Conservation (phyloP, 805 yeast genomes). For the Suhomyces pyralidae region DNA sequence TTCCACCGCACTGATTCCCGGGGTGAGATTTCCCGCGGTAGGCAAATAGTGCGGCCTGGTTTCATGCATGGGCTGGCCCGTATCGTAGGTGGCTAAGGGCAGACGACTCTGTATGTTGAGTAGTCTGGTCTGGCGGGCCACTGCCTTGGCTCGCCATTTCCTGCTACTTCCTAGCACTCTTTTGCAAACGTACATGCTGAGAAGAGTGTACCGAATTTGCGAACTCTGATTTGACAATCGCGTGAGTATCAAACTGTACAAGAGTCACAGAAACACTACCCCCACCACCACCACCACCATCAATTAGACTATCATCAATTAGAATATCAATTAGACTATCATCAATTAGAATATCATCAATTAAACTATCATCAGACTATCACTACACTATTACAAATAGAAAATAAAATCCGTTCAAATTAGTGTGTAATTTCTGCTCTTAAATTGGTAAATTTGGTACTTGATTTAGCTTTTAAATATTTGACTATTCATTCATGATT, state of each 20-base stretch:
- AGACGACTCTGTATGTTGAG: slow-evolving; percentile 17
- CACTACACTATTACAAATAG: too few species aligned
- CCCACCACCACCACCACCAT: too few species aligned
- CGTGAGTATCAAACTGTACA: not conserved
- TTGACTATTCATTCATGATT: not conserved
- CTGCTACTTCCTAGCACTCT: not conserved
- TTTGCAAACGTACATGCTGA: not conserved
- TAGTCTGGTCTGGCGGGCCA: not conserved
- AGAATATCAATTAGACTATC: too few species aligned
- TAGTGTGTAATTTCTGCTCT: too few species aligned
- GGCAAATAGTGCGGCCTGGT: slow-evolving; percentile 75
- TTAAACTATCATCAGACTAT: too few species aligned
- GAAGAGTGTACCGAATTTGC: not conserved
- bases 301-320: too few species aligned
- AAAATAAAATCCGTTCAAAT: too few species aligned
- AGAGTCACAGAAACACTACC: too few species aligned
- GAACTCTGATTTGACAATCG: not conserved
- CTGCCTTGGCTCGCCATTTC: not conserved
- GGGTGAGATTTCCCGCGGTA: slow-evolving; percentile 75
- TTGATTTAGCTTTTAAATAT: too few species aligned
- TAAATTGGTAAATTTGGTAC: too few species aligned
- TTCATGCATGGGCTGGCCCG: slow-evolving; percentile 87
- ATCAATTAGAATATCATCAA: too few species aligned
- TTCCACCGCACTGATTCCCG: slow-evolving; percentile 82
- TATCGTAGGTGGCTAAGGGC: slow-evolving; percentile 32